Evolutionary conservation across 176 grass and related monocot genomes (phyloP).

Genomic region (Leersia perrieri): DNA sequence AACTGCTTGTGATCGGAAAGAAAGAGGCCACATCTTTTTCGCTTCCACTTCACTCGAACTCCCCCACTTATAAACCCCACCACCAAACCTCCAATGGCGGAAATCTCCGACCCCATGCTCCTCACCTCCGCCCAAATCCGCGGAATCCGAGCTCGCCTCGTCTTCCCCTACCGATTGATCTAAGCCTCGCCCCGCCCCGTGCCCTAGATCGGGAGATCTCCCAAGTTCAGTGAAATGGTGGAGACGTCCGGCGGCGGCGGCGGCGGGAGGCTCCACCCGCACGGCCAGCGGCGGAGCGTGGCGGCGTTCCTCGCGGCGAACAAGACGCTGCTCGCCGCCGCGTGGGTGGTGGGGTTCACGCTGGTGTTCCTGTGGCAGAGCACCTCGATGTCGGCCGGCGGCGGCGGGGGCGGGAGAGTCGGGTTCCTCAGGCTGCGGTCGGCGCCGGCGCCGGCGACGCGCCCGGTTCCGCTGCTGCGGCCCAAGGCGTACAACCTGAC

Average conservation of each 20-base stretch:
- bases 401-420: neutral
- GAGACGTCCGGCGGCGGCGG: constrained; percentile 37
- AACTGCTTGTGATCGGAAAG: constrained; percentile 10
- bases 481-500: constrained; percentile 61
- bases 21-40: constrained; percentile 18
- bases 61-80: constrained; percentile 38
- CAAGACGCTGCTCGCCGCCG: constrained; percentile 50
- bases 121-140: neutral
- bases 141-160: neutral
- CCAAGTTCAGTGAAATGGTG: constrained; percentile 31
- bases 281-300: constrained; percentile 38
- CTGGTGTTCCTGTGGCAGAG: constrained; percentile 78
- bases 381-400: constrained; percentile 34
- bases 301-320: constrained; percentile 46
- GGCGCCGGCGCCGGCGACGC: neutral
- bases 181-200: neutral
- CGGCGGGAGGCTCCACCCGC: constrained; percentile 41
- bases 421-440: constrained; percentile 14
- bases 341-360: constrained; percentile 67
- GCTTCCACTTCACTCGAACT: constrained; percentile 40
- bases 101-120: neutral
- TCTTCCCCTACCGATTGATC: constrained; percentile 3
- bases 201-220: constrained; percentile 39
- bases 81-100: constrained; percentile 42
- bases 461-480: constrained; percentile 49